A percentile compares a stretch with the other conserved stretches of the same genome.
phyloP scores from a whole-genome alignment of 352 stramenopile species.

The Phytophthora parvispora region DNA sequence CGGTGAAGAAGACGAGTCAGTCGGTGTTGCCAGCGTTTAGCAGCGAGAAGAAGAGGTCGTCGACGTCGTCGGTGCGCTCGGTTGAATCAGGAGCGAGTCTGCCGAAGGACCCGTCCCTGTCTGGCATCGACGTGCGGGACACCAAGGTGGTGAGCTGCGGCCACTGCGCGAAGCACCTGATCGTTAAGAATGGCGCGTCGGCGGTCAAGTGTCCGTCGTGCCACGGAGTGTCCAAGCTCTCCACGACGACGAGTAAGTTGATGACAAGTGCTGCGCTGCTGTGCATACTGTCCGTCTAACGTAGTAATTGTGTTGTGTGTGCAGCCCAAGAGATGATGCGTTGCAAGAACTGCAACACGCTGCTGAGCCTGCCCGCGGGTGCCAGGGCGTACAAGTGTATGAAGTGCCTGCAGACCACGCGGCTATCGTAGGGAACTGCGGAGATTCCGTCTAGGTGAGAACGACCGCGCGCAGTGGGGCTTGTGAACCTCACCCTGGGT shows the following conservation, averaged over 20 bases:
- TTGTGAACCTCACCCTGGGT: neutral
- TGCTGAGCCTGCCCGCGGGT: slow-evolving; percentile 82
- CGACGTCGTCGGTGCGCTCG: slow-evolving; percentile 35
- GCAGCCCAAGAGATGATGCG: slow-evolving; percentile 90
- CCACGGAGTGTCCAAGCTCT: slow-evolving; percentile 84
- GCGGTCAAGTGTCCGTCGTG: slow-evolving; percentile 88
- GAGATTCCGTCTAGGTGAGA: slow-evolving; percentile 21
- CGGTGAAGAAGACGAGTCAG: slow-evolving; percentile 51
- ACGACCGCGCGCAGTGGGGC: slow-evolving; percentile 1
- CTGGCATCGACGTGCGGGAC: slow-evolving; percentile 73
- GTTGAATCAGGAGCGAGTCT: slow-evolving; percentile 45
- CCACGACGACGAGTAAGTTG: slow-evolving; percentile 84
- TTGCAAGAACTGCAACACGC: slow-evolving; percentile 89
- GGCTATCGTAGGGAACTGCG: slow-evolving; percentile 63
- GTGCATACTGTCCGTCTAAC: slow-evolving; percentile 19
- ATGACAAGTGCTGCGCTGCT: neutral
- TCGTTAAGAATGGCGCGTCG: slow-evolving; percentile 81
- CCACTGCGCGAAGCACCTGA: slow-evolving; percentile 87
- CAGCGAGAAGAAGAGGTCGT: slow-evolving; percentile 37
- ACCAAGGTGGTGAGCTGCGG: slow-evolving; percentile 90
- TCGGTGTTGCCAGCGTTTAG: slow-evolving; percentile 33
- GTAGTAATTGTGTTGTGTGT: slow-evolving; percentile 19
- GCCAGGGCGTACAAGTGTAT: slow-evolving; percentile 92
- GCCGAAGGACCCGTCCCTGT: slow-evolving; percentile 37
- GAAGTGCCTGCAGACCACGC: slow-evolving; percentile 88